Percentiles rank a stretch among this genome's conserved stretches.
phyloP scores from a whole-genome alignment of 2,329 filamentous ascomycete genomes.

The Amauroascus niger region DNA sequence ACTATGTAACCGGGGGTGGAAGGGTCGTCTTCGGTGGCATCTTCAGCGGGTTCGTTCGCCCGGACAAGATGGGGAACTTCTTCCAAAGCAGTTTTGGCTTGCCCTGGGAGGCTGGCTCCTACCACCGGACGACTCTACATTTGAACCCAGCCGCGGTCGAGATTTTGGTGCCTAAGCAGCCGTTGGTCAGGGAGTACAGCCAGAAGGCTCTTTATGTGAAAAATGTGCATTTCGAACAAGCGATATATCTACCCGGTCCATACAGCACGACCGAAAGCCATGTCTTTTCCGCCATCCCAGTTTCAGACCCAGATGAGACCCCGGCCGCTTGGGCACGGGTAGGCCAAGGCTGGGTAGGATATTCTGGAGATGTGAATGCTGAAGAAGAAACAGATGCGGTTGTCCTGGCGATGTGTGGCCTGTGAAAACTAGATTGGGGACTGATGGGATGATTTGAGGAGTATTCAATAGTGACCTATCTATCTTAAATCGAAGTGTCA shows the following conservation, averaged over 20 bases:
- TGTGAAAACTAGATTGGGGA: too few species aligned
- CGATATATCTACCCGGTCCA: slow-evolving; percentile 10
- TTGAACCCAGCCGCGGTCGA: slow-evolving; percentile 15
- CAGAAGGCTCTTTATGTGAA: slow-evolving; percentile 16
- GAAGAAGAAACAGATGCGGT: slow-evolving; percentile 19
- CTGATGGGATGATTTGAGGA: too few species aligned
- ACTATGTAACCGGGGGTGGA: slow-evolving; percentile 22
- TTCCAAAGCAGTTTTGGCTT: slow-evolving; percentile 20
- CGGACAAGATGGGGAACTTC: slow-evolving; percentile 18
- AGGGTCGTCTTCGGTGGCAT: slow-evolving; percentile 22
- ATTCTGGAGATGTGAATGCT: slow-evolving; percentile 25
- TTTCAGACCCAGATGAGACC: slow-evolving; percentile 17
- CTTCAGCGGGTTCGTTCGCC: slow-evolving; percentile 19
- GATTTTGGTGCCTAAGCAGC: neutral
- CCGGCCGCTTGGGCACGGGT: slow-evolving; percentile 22
- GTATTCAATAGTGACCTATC: too few species aligned
- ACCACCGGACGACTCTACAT: slow-evolving; percentile 17
- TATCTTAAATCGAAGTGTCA: too few species aligned
- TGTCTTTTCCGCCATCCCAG: slow-evolving; percentile 13
- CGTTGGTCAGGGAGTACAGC: slow-evolving; percentile 8
- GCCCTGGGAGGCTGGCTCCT: slow-evolving; percentile 21
- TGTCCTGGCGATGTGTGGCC: slow-evolving; percentile 22
- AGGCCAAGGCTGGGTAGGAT: slow-evolving; percentile 23
- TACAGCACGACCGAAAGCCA: slow-evolving; percentile 15
- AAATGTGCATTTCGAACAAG: slow-evolving; percentile 2